Evolutionary conservation across 2,329 filamentous ascomycete genomes (phyloP).

Genomic region (Penicillium sp.): DNA sequence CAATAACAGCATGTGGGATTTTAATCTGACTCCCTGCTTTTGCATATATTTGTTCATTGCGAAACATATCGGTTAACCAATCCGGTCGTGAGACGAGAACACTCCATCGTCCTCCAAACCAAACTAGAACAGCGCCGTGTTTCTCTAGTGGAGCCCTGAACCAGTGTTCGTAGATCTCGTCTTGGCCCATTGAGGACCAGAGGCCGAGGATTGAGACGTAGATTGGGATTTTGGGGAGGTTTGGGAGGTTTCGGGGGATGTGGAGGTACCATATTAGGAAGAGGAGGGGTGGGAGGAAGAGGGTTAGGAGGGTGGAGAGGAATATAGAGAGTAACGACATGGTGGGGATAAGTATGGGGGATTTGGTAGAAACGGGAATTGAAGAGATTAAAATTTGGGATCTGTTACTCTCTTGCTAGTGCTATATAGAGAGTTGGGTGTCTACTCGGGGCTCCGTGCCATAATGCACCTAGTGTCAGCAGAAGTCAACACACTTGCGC

Average conservation of each 20-base stretch:
- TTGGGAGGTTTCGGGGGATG: slow-evolving; percentile 21
- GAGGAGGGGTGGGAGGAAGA: slow-evolving; percentile 10
- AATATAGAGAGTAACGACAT: neutral
- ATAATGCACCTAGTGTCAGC: slow-evolving; percentile 10
- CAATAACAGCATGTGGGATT: slow-evolving; percentile 43
- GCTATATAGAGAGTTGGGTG: neutral
- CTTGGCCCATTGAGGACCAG: slow-evolving; percentile 29
- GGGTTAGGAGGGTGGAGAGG: neutral
- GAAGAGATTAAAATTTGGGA: neutral
- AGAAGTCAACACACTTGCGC: neutral
- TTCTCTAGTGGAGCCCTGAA: slow-evolving; percentile 26
- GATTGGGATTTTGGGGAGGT: slow-evolving; percentile 27
- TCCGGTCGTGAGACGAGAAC: slow-evolving; percentile 48
- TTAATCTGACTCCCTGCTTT: slow-evolving; percentile 48
- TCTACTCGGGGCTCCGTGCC: neutral
- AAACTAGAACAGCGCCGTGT: slow-evolving; percentile 50
- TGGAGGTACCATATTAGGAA: slow-evolving; percentile 27
- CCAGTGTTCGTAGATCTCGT: slow-evolving; percentile 28
- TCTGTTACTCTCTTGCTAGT: neutral
- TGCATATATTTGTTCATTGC: slow-evolving; percentile 31
- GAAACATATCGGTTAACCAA: slow-evolving; percentile 45
- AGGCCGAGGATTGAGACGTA: slow-evolving; percentile 28
- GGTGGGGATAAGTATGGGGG: neutral
- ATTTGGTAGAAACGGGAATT: neutral
- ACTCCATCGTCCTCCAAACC: slow-evolving; percentile 53